Conservation (phyloP, 208 protist genomes). For the Entamoeba invadens region DNA sequence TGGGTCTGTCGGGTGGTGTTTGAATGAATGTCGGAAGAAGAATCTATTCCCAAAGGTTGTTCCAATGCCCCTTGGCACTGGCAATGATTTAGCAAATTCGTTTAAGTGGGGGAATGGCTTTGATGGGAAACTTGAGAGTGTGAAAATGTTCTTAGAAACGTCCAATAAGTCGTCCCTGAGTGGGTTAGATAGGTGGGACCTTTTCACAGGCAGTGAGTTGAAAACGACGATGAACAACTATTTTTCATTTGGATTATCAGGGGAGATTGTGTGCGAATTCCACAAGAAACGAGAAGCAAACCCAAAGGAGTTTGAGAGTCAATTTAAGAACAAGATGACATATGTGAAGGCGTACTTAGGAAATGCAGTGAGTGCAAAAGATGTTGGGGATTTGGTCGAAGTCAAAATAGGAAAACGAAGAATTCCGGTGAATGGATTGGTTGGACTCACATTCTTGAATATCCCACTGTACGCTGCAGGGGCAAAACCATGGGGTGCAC, state of each 20-base stretch:
- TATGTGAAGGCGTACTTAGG: neutral
- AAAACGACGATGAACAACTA: neutral
- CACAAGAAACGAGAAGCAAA: neutral
- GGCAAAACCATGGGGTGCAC: neutral
- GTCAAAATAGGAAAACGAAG: neutral
- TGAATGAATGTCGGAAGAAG: neutral
- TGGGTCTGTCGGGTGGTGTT: neutral
- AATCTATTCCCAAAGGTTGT: neutral
- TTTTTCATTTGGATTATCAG: neutral
- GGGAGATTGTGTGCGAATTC: neutral
- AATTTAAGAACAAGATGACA: neutral
- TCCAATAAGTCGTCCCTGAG: neutral
- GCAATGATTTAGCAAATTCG: neutral
- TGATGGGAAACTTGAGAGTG: neutral
- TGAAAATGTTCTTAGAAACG: neutral
- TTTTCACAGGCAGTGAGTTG: neutral
- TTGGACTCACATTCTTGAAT: neutral
- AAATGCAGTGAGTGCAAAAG: neutral
- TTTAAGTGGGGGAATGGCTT: neutral
- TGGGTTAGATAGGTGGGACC: neutral
- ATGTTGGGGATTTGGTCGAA: neutral
- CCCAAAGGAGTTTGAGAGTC: neutral
- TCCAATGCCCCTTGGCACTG: neutral
- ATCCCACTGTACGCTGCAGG: neutral
- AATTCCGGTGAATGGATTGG: neutral